Evolutionary conservation across 352 stramenopile species (phyloP), one percentile per base, ranked within the genome.

Genomic region (Bremia lactucae): DNA sequence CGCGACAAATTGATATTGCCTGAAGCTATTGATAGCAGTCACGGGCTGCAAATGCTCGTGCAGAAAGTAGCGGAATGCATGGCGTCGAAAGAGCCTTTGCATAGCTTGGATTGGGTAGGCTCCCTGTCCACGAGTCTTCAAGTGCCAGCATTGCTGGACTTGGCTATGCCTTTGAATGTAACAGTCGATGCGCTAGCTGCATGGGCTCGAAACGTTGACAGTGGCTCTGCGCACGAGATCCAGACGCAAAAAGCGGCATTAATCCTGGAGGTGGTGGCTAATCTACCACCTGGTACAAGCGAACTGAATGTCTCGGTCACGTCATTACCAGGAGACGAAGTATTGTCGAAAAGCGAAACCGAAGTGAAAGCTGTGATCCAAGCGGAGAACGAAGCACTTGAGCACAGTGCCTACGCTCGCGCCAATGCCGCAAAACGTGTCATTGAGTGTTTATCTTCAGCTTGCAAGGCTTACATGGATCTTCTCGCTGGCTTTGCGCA

Each of bases 391-490:
- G n/a, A 49, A n/a, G 28, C 41, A 18, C 23, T 14, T 23, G 38
- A 57, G 2, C 2, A 51, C 14, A 68, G 33, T 41, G 54, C 66
- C 0, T 59, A 46, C 26, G 49, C 38, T 43, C 52, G 68, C 6
- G 65, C 71, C 1, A 55, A 59, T 10, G 63, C 65, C 14, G 62
- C 67, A 0, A 54, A 69, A 36, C 55, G 54, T 8, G 52, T 62
- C 2, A 81, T 87, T 31, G 47, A 60, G 22, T 49, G 50, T 24
- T 36, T 85, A 14, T 72, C 63, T 18, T 39, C 43, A 9, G 61
- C 61, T 5, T 79, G 69, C 15, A 48, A 50, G 7, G 42, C 51
- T 3, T 73, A 70, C 19, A 56, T 83, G 36, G 50, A 57, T 31
- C 50, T 52, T 0, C 37, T 86, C 6, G 35, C 52, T 20, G 72